Conservation (phyloP, 2,329 filamentous ascomycete genomes). For the Epichloe hybrida region DNA sequence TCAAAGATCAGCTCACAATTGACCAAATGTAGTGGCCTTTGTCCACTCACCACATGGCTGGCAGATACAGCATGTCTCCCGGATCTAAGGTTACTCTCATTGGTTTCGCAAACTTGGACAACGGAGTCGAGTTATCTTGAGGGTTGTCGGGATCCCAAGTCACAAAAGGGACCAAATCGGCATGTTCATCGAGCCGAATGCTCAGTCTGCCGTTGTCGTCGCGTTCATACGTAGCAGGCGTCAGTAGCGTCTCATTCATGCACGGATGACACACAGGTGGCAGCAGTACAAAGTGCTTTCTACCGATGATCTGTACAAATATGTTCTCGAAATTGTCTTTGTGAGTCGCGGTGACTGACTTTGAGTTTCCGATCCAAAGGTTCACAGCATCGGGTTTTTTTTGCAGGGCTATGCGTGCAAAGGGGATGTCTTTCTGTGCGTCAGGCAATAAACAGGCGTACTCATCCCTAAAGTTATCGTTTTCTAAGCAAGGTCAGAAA, state of each 20-base stretch:
- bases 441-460: constrained; percentile 50
- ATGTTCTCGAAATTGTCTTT: constrained; percentile 80
- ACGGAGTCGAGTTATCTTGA: constrained; percentile 33
- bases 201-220: constrained; percentile 11
- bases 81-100: constrained; percentile 54
- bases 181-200: constrained; percentile 21
- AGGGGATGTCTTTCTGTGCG: constrained; percentile 52
- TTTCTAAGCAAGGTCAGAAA: constrained; percentile 35
- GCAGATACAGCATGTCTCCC: constrained; percentile 73
- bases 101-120: constrained; percentile 46
- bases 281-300: constrained; percentile 62
- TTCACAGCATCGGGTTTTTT: constrained; percentile 62
- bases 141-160: constrained; percentile 61
- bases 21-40: background rate
- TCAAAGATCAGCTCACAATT: background rate
- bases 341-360: constrained; percentile 58
- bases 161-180: constrained; percentile 46
- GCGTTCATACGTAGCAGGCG: constrained; percentile 44
- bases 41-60: constrained; percentile 55
- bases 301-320: constrained; percentile 61
- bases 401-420: constrained; percentile 57
- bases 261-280: constrained; percentile 58
- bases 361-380: constrained; percentile 67
- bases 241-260: constrained; percentile 48
- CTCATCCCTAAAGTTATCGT: constrained; percentile 67